Conservation (phyloP, 768 basidiomycete species). For the Kwoniella sp. region DNA sequence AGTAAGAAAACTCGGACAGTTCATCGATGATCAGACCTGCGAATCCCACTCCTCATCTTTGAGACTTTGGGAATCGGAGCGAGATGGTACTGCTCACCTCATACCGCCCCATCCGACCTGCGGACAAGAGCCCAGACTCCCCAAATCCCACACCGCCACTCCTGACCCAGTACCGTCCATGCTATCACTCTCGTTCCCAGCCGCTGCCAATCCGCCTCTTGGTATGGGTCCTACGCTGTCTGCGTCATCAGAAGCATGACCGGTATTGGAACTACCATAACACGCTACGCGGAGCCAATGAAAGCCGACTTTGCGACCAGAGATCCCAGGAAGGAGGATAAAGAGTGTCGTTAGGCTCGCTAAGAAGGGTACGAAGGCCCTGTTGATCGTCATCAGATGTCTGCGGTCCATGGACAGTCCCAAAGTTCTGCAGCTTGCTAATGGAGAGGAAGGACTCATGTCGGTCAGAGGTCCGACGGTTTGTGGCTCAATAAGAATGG, state of each 20-base stretch:
- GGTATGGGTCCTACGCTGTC: too few relatives aligned
- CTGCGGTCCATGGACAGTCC: background rate
- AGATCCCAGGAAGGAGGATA: constrained; percentile 18
- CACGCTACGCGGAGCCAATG: constrained; percentile 20
- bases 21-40: too few relatives aligned
- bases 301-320: constrained; percentile 18
- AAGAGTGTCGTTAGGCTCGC: constrained; percentile 20
- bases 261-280: too few relatives aligned
- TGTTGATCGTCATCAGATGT: background rate
- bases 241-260: too few relatives aligned
- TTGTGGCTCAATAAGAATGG: too few relatives aligned
- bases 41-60: background rate
- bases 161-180: background rate
- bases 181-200: background rate
- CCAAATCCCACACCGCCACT: constrained; percentile 19
- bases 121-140: constrained; percentile 20
- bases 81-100: too few relatives aligned
- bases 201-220: background rate
- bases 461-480: too few relatives aligned
- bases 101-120: background rate
- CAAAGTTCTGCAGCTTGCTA: too few relatives aligned
- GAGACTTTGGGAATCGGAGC: too few relatives aligned
- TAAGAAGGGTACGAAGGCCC: constrained; percentile 2
- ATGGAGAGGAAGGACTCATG: too few relatives aligned
- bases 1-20: too few relatives aligned